These are phyloP conservation scores for Cornus suecica DNA, from an alignment of 148 eudicot species.

Conservation along the genomic window DNA sequence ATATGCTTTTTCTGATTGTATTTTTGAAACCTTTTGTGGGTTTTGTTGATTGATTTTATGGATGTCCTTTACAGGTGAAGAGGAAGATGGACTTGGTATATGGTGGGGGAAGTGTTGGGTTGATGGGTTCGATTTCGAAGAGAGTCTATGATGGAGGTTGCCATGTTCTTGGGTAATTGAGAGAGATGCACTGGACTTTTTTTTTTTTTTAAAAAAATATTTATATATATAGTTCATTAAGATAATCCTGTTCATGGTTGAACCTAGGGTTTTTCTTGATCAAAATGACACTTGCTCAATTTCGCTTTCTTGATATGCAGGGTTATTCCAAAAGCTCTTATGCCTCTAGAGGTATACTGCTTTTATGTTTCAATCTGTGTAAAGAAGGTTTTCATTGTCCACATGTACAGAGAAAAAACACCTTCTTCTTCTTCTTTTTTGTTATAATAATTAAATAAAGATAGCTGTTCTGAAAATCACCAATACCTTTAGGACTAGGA, in stretches of 20 bases:
- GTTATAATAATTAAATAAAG: not conserved
- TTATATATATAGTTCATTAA: not conserved
- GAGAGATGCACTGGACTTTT: not conserved
- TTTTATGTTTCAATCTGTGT: slow-evolving; percentile 11
- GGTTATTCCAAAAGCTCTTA: slow-evolving; percentile 86
- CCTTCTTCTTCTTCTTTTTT: not conserved
- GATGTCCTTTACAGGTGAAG: slow-evolving; percentile 45
- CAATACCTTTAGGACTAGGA: not conserved
- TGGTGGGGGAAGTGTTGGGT: slow-evolving; percentile 97
- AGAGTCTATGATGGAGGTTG: slow-evolving; percentile 80
- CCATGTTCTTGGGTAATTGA: slow-evolving; percentile 88
- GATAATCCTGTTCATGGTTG: not conserved
- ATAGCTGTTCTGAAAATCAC: not conserved
- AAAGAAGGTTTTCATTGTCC: not conserved
- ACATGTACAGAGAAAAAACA: not conserved
- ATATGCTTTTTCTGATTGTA: not conserved
- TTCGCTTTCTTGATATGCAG: slow-evolving; percentile 42
- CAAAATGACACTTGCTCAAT: slow-evolving; percentile 3
- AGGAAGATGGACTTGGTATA: slow-evolving; percentile 90
- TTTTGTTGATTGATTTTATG: slow-evolving; percentile 7
- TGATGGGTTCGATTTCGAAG: slow-evolving; percentile 84
- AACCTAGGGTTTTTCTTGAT: slow-evolving; percentile 4
- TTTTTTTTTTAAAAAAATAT: not conserved
- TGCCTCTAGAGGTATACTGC: slow-evolving; percentile 78
- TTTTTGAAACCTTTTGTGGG: not conserved